Conservation (phyloP, 306 rosid species). For the Medicago arabica region DNA sequence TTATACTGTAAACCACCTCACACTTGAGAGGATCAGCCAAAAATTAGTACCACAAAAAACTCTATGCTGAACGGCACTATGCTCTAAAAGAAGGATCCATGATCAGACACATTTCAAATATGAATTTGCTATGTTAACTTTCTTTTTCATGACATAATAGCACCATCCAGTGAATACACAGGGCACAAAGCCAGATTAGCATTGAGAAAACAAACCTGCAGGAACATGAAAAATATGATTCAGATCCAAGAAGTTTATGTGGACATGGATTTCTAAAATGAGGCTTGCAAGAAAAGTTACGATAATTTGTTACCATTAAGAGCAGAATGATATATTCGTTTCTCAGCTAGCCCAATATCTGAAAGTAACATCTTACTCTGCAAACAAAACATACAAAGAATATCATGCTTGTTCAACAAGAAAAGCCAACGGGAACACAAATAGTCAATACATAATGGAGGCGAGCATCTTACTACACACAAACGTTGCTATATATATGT, state of each 20-base stretch:
- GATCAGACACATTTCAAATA: constrained; percentile 33
- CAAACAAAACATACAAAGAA: constrained; percentile 39
- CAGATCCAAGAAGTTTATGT: constrained; percentile 46
- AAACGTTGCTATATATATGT: not conserved
- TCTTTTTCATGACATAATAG: constrained; percentile 15
- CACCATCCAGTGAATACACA: constrained; percentile 50
- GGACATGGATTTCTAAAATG: not conserved
- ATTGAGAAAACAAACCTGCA: constrained; percentile 65
- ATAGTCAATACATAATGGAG: constrained; percentile 8
- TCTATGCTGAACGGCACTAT: constrained; percentile 9
- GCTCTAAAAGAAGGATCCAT: constrained; percentile 25
- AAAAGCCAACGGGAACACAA: constrained; percentile 28
- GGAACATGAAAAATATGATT: constrained; percentile 58
- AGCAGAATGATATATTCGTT: constrained; percentile 84
- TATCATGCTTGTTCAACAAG: constrained; percentile 23
- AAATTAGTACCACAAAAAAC: constrained; percentile 16
- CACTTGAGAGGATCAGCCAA: constrained; percentile 8
- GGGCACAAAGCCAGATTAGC: constrained; percentile 59
- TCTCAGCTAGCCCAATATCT: constrained; percentile 85
- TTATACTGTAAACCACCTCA: constrained; percentile 24
- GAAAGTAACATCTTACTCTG: constrained; percentile 80
- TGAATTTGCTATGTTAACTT: constrained; percentile 17
- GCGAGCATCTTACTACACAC: not conserved
- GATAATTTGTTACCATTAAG: constrained; percentile 66
- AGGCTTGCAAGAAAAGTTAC: not conserved